phyloP scores from a whole-genome alignment of 768 basidiomycete species.

The Xerocomellus amylosporus region DNA sequence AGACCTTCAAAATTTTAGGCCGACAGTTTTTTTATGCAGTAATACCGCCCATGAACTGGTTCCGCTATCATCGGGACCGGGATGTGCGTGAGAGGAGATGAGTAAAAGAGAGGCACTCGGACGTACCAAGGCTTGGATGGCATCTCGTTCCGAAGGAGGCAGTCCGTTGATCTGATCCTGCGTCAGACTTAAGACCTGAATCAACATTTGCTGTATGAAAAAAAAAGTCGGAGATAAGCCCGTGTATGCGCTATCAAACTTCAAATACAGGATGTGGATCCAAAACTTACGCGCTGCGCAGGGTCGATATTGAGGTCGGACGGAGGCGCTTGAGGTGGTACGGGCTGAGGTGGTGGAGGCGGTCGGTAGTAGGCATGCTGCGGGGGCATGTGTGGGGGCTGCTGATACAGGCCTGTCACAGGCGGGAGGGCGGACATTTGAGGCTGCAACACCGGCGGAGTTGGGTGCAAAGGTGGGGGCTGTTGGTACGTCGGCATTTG shows the following conservation, averaged over 20 bases:
- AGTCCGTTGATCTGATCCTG: slow-evolving; percentile 80
- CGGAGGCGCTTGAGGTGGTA: slow-evolving; percentile 29
- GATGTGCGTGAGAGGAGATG: not conserved
- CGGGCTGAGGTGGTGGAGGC: slow-evolving; percentile 31
- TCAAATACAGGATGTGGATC: slow-evolving; percentile 4
- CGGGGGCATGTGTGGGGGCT: slow-evolving; percentile 30
- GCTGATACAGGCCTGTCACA: slow-evolving; percentile 28
- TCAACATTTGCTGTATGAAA: slow-evolving; percentile 64
- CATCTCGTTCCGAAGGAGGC: slow-evolving; percentile 72
- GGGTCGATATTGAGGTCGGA: slow-evolving; percentile 44
- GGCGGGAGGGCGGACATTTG: slow-evolving; percentile 32
- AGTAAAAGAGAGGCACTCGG: not conserved
- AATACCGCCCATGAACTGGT: slow-evolving; percentile 36
- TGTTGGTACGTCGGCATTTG: slow-evolving; percentile 32
- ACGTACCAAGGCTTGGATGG: slow-evolving; percentile 76
- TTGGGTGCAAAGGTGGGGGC: slow-evolving; percentile 31
- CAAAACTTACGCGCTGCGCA: slow-evolving; percentile 44
- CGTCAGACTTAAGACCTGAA: slow-evolving; percentile 81
- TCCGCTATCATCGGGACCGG: slow-evolving; percentile 22
- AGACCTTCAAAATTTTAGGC: not conserved
- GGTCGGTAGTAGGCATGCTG: slow-evolving; percentile 34
- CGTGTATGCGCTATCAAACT: not conserved
- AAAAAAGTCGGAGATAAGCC: not conserved
- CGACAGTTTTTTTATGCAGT: slow-evolving; percentile 18
- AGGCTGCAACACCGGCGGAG: slow-evolving; percentile 34